A percentile compares a stretch with the other conserved stretches of the same genome.
Conservation (phyloP, 345 rosid species). For the Jatropha curcas region DNA sequence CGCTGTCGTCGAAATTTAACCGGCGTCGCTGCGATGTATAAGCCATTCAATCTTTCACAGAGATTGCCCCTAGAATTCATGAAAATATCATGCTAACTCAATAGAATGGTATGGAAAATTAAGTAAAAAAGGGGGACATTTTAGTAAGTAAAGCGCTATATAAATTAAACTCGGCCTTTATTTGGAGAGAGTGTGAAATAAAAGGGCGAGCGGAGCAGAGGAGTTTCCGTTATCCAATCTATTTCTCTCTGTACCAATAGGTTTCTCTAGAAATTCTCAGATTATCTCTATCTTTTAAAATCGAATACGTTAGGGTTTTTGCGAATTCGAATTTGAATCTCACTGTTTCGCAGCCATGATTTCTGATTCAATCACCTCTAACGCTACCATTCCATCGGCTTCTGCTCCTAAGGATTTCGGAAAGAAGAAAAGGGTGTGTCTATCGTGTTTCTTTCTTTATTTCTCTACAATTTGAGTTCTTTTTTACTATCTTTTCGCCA, state of each 20-base stretch:
- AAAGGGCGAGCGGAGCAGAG: slow-evolving; percentile 55
- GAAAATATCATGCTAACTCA: background rate
- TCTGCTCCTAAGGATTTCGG: slow-evolving; percentile 58
- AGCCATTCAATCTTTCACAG: background rate
- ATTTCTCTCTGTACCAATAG: slow-evolving; percentile 30
- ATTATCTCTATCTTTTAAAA: background rate
- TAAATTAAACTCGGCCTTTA: slow-evolving; percentile 1
- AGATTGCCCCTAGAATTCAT: background rate
- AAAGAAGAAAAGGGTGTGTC: slow-evolving; percentile 74
- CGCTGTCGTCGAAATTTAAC: background rate
- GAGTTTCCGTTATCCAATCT: slow-evolving; percentile 73
- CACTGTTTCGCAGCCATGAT: slow-evolving; percentile 42
- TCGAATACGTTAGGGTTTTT: slow-evolving; percentile 53
- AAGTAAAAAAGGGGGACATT: background rate
- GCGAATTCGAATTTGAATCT: slow-evolving; percentile 8
- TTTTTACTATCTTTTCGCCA: background rate
- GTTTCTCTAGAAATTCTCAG: slow-evolving; percentile 24
- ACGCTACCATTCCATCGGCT: slow-evolving; percentile 48
- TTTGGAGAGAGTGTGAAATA: background rate
- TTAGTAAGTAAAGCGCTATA: background rate
- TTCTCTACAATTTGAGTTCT: background rate
- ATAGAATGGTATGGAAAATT: background rate
- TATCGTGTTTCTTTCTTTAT: background rate
- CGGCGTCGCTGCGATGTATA: background rate
- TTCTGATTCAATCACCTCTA: slow-evolving; percentile 57